Percentiles rank a stretch among this genome's conserved stretches.
Conservation (phyloP, 768 basidiomycete species). For the Termitomyces sp. region DNA sequence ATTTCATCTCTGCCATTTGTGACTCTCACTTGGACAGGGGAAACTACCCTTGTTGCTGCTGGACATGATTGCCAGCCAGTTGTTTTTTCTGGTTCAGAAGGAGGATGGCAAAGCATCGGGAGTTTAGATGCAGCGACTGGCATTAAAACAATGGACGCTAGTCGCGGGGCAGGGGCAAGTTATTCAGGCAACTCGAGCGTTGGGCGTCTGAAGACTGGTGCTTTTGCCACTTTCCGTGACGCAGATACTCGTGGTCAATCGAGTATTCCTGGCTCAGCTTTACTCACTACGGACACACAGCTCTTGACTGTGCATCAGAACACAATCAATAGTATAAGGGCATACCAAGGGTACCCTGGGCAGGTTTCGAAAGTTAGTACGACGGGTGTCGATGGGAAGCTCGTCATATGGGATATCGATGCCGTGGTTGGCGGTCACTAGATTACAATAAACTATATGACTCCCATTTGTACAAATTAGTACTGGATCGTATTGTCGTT, state of each 20-base stretch:
- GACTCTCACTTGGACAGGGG: constrained; percentile 81
- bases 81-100: constrained; percentile 69
- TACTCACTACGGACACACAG: constrained; percentile 55
- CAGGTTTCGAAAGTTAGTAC: constrained; percentile 77
- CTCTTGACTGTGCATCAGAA: constrained; percentile 94
- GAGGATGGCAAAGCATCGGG: constrained; percentile 75
- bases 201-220: constrained; percentile 85
- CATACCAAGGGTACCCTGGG: constrained; percentile 58
- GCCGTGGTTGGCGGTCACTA: constrained; percentile 35
- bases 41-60: constrained; percentile 80
- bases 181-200: constrained; percentile 39
- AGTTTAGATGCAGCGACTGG: constrained; percentile 80
- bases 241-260: constrained; percentile 77
- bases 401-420: constrained; percentile 87
- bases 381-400: constrained; percentile 86
- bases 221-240: constrained; percentile 90
- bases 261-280: constrained; percentile 19
- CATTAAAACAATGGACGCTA: constrained; percentile 34
- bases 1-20: constrained; percentile 77
- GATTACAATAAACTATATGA: neutral
- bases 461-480: neutral
- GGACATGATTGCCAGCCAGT: constrained; percentile 98
- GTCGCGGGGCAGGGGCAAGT: constrained; percentile 32
- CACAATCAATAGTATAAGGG: constrained; percentile 88
- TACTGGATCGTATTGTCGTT: constrained; percentile 22